Evolutionary conservation across 257 asterid species (phyloP), one percentile per base, ranked within the genome.

Genomic region (Haberlea rhodopensis): DNA sequence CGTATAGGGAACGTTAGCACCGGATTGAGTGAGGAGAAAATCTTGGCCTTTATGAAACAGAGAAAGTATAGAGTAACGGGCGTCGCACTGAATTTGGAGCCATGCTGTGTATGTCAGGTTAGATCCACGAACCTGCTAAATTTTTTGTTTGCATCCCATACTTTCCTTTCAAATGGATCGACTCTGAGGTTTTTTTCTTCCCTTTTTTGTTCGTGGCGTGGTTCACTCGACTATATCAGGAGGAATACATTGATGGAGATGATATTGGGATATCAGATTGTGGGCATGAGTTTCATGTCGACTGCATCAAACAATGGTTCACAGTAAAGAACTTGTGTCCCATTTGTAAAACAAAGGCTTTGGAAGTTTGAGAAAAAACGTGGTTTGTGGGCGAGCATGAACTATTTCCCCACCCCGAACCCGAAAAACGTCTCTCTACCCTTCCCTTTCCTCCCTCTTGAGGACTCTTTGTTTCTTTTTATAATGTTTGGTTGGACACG

Each of bases 21-120:
- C 1, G 97, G 97, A 34, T 72, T 92, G 72, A 78, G 78, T 8
- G 95, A 87, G 79, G 89, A 79, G 22, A 71, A 62, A 45, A 85
- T 89, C 52, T 34, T 61, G 61, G 70, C 48, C 59, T 72, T 62
- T 5, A 70, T 92, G 85, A 78, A 76, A 68, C 89, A 76, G 70
- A 60, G 84, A 26, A 87, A 76, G 68, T 63, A 80, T 66, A 72
- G 64, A 48, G 37, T 71, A 13, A 15, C 60, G 4, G 68, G 73
- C 52, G 43, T 71, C 29, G 62, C 66, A 5, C 74, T 78, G 54
- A 81, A 72, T 71, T 21, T 73, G 71, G 96, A 87, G 70, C 95
- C 96, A 2, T 91, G 98, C 82, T 87, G 92, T 69, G 71, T 91
- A 49, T 91, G 97, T 73, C 97, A 78, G 95, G 98, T 91, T 52